phyloP scores from a whole-genome alignment of 495 filamentous ascomycete species.

The Poronia punctata region DNA sequence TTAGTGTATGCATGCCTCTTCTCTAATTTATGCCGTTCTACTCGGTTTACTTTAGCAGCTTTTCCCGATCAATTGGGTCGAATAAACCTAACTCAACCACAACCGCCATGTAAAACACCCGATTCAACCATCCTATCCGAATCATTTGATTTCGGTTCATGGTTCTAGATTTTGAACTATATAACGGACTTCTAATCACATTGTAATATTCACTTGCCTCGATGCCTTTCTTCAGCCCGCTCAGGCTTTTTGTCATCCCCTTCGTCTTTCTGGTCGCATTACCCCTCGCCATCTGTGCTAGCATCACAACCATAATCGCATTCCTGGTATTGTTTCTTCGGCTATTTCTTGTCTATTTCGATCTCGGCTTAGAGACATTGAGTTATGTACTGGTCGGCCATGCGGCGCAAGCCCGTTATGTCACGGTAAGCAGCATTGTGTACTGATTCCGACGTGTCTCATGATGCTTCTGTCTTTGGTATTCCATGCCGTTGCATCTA shows the following conservation, averaged over 20 bases:
- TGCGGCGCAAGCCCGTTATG: constrained; percentile 14
- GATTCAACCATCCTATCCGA: not conserved
- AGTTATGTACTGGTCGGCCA: constrained; percentile 22
- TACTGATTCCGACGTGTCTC: too few species aligned
- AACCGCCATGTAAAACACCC: constrained; percentile 4
- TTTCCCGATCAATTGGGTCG: not conserved
- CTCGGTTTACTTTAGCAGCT: not conserved
- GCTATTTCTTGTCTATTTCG: constrained; percentile 60
- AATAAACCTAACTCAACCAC: not conserved
- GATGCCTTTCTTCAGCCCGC: constrained; percentile 41
- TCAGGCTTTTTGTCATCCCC: constrained; percentile 53
- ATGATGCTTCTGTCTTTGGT: too few species aligned
- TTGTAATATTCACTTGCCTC: constrained; percentile 1
- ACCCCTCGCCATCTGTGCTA: constrained; percentile 62
- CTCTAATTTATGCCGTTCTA: not conserved
- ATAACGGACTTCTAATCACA: not conserved
- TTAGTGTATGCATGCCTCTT: not conserved
- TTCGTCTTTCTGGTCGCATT: constrained; percentile 58
- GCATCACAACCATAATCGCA: constrained; percentile 60
- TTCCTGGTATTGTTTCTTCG: constrained; percentile 58
- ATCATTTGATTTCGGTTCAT: constrained; percentile 1
- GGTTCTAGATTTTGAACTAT: too few species aligned
- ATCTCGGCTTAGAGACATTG: constrained; percentile 48
- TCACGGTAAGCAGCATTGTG: constrained; percentile 7
- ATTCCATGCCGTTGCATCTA: too few species aligned